These are phyloP conservation scores for Lachancea thermotolerans DNA, from an alignment of 805 yeast genomes.

Conservation along the genomic window DNA sequence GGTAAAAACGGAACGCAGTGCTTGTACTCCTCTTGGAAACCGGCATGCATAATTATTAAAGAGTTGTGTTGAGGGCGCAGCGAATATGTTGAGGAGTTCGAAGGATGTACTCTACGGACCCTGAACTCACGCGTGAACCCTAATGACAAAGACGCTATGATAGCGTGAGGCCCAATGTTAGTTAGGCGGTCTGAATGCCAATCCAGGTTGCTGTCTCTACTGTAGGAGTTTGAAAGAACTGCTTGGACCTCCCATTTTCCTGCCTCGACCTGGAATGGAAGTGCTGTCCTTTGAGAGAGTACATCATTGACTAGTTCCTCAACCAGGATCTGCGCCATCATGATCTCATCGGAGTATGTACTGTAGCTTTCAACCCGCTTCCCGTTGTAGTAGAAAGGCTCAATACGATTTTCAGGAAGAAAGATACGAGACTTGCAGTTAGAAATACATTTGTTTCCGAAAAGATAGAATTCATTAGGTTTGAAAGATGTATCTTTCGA, in stretches of 20 bases:
- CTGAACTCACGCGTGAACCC: conserved; percentile 69
- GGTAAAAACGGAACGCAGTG: conserved; percentile 46
- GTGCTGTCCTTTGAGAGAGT: conserved; percentile 27
- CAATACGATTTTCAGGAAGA: conserved; percentile 11
- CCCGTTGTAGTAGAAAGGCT: conserved; percentile 35
- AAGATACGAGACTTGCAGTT: conserved; percentile 45
- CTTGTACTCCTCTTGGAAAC: conserved; percentile 69
- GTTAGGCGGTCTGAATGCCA: conserved; percentile 76
- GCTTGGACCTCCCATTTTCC: conserved; percentile 46
- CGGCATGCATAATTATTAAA: conserved; percentile 66
- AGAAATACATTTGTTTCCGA: conserved; percentile 54
- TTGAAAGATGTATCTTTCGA: conserved; percentile 37
- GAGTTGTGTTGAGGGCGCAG: conserved; percentile 64
- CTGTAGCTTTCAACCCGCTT: conserved; percentile 22
- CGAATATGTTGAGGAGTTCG: conserved; percentile 25
- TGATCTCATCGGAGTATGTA: conserved; percentile 37
- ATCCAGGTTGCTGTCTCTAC: conserved; percentile 47
- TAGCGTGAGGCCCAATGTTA: conserved; percentile 63
- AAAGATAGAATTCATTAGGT: conserved; percentile 48
- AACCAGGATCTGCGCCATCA: conserved; percentile 34
- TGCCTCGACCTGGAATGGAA: conserved; percentile 35
- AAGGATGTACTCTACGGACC: conserved; percentile 38
- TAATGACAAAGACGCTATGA: conserved; percentile 58
- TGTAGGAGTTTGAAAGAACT: conserved; percentile 53
- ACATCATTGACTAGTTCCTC: conserved; percentile 37